Base-by-base conservation (phyloP, 352 stramenopile genomes). In the Phytophthora tubulina region DNA sequence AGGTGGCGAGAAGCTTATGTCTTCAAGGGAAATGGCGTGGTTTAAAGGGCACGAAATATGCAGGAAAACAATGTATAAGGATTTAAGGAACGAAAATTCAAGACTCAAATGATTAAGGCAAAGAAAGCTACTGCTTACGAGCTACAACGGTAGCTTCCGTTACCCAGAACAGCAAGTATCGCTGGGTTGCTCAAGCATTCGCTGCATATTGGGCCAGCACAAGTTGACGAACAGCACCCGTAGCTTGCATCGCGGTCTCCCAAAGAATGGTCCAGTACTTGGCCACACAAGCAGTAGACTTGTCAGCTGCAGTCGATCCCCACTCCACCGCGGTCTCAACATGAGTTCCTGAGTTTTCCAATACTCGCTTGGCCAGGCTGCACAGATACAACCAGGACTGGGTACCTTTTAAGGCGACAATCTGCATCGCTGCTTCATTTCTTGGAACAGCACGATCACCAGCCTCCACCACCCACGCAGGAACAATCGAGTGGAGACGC, bases 401-500 rank as follows among this genome's bases (percentile, higher is more conserved):
- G 8, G 51, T 41, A 7, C 67, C 72, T 44, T 62, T 70, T 38
- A 78, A 45, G 11, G 67, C 59, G 5, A 72, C 51, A 14, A 56
- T 44, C 30, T 78, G 71, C 36, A 72, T 32, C 35, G 36, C 50
- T 11, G 44, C 48, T 52, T 63, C 42, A 6, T 69, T 69, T 31
- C 44, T 30, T n/a, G 42, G 17, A 36, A 57, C 27, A 8, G 46
- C 17, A 8, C 6, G 17, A 15, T 58, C 31, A 2, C 3, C 42
- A 35, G 32, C 11, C 0, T 63, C 31, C 30, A 78, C n/a, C 13
- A 75, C 67, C 66, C 67, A 75, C 10, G 50, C 56, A 10, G 67
- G 72, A 17, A 78, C 21, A 49, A 78, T 75, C 13, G 55, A n/a
- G n/a, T 72, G 72, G 33, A 78, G 60, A 35, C 35, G 66, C 11